Conservation (phyloP, 208 protist species). For the Leishmania tarentolae region DNA sequence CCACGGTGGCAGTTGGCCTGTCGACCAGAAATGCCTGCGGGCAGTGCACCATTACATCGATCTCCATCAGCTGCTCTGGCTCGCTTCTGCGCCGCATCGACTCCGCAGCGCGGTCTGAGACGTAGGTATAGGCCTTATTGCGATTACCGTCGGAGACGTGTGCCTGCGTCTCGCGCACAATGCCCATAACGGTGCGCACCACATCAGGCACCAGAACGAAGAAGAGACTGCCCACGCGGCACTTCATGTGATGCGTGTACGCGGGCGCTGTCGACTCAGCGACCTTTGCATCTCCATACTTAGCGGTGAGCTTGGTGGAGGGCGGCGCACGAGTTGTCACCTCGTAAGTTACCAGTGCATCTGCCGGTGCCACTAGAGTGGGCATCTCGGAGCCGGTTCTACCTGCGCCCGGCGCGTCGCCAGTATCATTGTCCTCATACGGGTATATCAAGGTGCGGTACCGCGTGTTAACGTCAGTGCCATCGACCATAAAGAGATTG, state of each 20-base stretch:
- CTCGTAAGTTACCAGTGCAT: constrained; percentile 26
- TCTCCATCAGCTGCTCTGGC: constrained; percentile 48
- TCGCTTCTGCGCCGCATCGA: constrained; percentile 32
- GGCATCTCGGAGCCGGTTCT: not conserved
- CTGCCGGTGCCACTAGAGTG: not conserved
- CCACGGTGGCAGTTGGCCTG: constrained; percentile 32
- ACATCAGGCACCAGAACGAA: constrained; percentile 72
- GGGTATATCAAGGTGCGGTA: constrained; percentile 55
- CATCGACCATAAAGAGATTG: constrained; percentile 58
- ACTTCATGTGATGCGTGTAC: constrained; percentile 55
- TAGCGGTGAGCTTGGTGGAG: not conserved
- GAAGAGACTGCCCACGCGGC: constrained; percentile 49
- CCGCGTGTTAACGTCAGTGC: constrained; percentile 33
- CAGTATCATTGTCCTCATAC: constrained; percentile 35
- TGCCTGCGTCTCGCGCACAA: constrained; percentile 48
- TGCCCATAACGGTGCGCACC: constrained; percentile 41
- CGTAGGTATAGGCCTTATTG: constrained; percentile 71
- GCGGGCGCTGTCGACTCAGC: not conserved
- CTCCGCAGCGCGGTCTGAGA: constrained; percentile 49
- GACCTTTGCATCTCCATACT: not conserved
- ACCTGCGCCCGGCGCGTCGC: not conserved
- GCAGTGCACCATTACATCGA: constrained; percentile 64
- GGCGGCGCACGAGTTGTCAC: constrained; percentile 9
- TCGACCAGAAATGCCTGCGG: constrained; percentile 63
- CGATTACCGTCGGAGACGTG: constrained; percentile 73